Evolutionary conservation across 306 rosid genomes (phyloP), one percentile per base, ranked within the genome.

Genomic region (Alnus rubra): DNA sequence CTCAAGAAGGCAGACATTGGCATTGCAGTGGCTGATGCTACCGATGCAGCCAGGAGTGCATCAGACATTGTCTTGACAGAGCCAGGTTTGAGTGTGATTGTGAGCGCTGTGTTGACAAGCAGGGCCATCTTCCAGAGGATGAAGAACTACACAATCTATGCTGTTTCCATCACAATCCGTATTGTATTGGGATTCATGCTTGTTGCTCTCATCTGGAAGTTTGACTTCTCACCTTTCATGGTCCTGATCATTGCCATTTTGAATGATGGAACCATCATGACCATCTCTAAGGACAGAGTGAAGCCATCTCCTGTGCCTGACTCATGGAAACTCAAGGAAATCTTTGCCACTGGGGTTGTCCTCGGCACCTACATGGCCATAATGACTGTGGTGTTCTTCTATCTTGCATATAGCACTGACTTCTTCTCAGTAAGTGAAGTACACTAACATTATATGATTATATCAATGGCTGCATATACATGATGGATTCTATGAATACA

Each of bases 61-160:
- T 94, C 97, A 5, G 98, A 94, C 82, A 94, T 94, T 81, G 98
- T 94, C 49, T 82, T 94, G 80, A 94, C 98, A 0, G 96, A 94
- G 79, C 97, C 98, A 6, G 98, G 98, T 23, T 83, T 94, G 39
- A 92, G 98, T 78, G 98, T 94, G 69, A 94, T 94, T 71, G 84
- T 94, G 63, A 87, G 98, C 76, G 97, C 98, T 3, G 97, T 94
- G 19, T 75, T 94, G 73, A 94, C 98, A 39, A 94, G 98, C 80
- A 84, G 98, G 78, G 97, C 98, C 79, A 94, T 94, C 86, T 94
- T 94, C 82, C 98, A 94, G 74, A 94, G 98, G 84, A 94, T 94
- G 98, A 94, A 94, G 80, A 94, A 94, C 89, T 94, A 94, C 78
- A 94, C 98, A 49, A 94, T 94, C 69, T 94, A 94, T 67, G 98